Evolutionary conservation across 495 filamentous ascomycete species (phyloP), one percentile per base, ranked within the genome.

Genomic region (Penicillium argentinense): DNA sequence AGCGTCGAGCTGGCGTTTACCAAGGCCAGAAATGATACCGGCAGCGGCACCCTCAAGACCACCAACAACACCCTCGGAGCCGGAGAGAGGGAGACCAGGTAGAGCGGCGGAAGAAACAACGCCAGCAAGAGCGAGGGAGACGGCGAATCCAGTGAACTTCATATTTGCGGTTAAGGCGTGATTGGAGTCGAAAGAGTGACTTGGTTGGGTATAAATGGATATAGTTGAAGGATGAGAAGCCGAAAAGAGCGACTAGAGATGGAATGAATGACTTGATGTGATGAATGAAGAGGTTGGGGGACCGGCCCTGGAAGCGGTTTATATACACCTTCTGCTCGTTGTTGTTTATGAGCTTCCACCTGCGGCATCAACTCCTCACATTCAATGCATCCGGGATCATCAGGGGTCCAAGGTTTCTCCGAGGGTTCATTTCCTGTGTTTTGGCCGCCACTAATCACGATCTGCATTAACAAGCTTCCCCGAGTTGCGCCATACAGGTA

Each of bases 81-180:
- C 37, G 12, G 45, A 26, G 17, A 42, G 2, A 18, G 47, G 24
- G 12, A 57, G 9, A 13, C 16, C 4, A 12, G 57, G 60, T 7
- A 63, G 30, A 14, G 56, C 49, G 7, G 50, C 47, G 9, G 54
- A 39, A 27, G 44, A 56, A 17, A 50, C 48, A 21, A 51, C 5
- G 30, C 60, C 42, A 28, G 45, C 54, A 24, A 63, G 14, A 33
- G 54, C 57, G 22, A 63, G 42, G 9, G 60, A 57, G 34, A 49
- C 7, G 22, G 54, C 72, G 81, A 63, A 33, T 57, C 62, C 63
- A 51, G 66, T 65, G 62, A 72, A 64, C 63, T 72, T 73, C 70
- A 72, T 73, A 39, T 37, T 67, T 47, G 49, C 43, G 44, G 30
- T 39, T 18, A 14, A 47, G 22, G 37, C 23, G 33, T 39, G 41